Conservation (phyloP, 1,284 basidiomycete genomes). For the Fomitiporia mediterranea region DNA sequence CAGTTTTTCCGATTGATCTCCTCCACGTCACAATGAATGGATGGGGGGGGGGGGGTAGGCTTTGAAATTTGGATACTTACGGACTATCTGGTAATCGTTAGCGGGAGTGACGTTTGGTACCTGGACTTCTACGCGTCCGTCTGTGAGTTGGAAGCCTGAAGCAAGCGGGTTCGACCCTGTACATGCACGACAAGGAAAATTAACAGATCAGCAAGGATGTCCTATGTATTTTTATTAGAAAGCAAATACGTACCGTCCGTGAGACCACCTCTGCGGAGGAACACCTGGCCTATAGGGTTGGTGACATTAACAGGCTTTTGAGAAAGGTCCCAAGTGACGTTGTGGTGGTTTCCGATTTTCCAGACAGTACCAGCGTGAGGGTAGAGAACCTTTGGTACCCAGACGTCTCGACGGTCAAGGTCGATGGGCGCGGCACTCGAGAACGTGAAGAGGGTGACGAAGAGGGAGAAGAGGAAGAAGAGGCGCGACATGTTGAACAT, state of each 20-base stretch:
- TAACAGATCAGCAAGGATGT: too few species aligned
- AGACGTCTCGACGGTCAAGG: constrained; percentile 27
- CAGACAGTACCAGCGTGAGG: constrained; percentile 27
- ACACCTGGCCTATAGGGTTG: constrained; percentile 24
- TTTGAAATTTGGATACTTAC: constrained; percentile 16
- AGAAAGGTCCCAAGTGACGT: constrained; percentile 29
- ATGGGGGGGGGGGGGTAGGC: too few species aligned
- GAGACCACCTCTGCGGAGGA: constrained; percentile 22
- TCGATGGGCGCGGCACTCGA: constrained; percentile 17
- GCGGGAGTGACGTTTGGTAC: constrained; percentile 27
- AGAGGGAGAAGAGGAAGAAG: constrained; percentile 20
- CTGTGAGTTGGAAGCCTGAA: constrained; percentile 24
- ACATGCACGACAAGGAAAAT: too few species aligned
- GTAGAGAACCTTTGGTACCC: constrained; percentile 25
- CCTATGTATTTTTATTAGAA: too few species aligned
- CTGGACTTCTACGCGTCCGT: constrained; percentile 25
- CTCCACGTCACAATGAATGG: background rate
- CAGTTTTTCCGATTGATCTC: background rate
- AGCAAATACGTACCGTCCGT: constrained; percentile 7
- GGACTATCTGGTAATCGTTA: constrained; percentile 27
- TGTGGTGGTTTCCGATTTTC: constrained; percentile 25
- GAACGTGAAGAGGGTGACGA: constrained; percentile 18
- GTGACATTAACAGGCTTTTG: constrained; percentile 26
- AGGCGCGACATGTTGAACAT: constrained; percentile 16
- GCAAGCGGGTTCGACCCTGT: constrained; percentile 23